Base-by-base conservation (phyloP, 345 rosid species). In the Salix arbutifolia region DNA sequence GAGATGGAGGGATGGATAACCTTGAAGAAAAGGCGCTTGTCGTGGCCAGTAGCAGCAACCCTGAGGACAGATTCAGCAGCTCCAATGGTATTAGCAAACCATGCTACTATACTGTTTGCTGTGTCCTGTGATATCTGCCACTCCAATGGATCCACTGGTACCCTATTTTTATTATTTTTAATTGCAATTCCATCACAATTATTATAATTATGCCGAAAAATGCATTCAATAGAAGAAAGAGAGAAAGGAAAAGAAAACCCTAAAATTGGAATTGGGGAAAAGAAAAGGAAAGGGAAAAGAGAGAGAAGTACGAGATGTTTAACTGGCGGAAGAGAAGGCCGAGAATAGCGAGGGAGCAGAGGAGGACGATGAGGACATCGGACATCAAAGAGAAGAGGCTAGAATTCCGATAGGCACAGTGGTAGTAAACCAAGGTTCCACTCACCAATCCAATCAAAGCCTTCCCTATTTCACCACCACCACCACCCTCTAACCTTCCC, bases 101-200 rank as follows among this genome's bases (percentile, higher is more conserved):
- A 87, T 0, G 94, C 98, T 72, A 91, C 85, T 18, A 91, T 85
- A 77, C 78, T 83, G 74, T 89, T 90, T 18, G 98, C 99, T 11
- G 97, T 86, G 75, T 95, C 99, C 84, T 91, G 98, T 33, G 98
- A 95, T 62, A 95, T 90, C 87, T 95, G 97, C 99, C 98, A 93
- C 86, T 93, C 99, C 42, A 93, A 88, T 3, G 99, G 99, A 85
- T 93, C 99, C 66, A 93, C 98, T 2, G 99, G 99, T 25, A 90
- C 92, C 82, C 99, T 92, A 76, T 12, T 19, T 42, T 42, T 42
- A 42, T 42, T 42, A 42, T 42, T 42, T 42, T 17, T 62, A 28
- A 40, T 21, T 33, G 48, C 14, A 46, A 14, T 46, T 46, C 18
- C 52, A 46, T 1, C 52, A 42, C 13, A 8, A 0, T 9, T 38